Conservation (phyloP, 129 eudicot genomes). For the Solidago caesia region DNA sequence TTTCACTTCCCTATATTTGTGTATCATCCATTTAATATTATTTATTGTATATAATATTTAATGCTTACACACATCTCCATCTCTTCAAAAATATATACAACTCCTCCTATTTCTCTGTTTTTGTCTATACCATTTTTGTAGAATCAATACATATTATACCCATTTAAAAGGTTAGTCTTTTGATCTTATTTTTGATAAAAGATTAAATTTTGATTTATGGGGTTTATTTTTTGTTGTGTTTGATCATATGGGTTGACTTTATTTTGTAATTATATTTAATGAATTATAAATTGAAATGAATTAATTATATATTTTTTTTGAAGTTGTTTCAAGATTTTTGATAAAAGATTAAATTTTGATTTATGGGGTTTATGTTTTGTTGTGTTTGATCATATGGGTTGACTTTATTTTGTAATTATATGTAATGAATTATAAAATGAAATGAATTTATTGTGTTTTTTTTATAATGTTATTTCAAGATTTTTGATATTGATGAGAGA, state of each 20-base stretch:
- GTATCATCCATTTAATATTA: slow-evolving; percentile 13
- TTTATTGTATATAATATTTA: background rate
- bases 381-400: slow-evolving; percentile 9
- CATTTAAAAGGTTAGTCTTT: slow-evolving; percentile 11
- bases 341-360: slow-evolving; percentile 6
- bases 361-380: background rate
- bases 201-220: background rate
- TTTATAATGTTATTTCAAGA: background rate
- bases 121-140: slow-evolving; percentile 21
- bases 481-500: background rate
- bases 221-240: background rate
- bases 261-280: background rate
- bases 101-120: slow-evolving; percentile 19
- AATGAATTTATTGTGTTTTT: background rate
- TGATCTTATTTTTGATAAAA: background rate
- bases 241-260: slow-evolving; percentile 5
- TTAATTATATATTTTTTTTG: background rate
- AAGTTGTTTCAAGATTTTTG: background rate
- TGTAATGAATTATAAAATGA: background rate
- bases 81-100: slow-evolving; percentile 18
- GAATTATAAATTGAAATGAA: background rate
- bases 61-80: slow-evolving; percentile 31
- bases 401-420: background rate
- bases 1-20: slow-evolving; percentile 55
- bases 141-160: slow-evolving; percentile 10